phyloP scores from a whole-genome alignment of 768 basidiomycete genomes.

The Galerina sulciceps region DNA sequence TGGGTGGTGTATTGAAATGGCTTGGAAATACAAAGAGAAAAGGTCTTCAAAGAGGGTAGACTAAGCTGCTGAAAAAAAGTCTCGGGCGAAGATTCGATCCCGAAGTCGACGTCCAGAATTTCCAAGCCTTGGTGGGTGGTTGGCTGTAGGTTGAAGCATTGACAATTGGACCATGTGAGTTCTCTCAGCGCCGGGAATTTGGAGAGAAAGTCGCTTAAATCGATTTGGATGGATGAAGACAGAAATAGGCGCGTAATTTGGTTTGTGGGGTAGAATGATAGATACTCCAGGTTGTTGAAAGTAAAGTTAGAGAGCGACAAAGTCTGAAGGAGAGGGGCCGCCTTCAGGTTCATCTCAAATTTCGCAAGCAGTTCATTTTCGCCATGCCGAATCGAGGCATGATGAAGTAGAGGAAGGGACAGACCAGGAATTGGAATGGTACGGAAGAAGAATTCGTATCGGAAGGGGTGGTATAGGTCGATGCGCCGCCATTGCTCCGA shows the following conservation, averaged over 20 bases:
- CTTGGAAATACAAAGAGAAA: neutral
- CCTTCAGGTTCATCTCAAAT: neutral
- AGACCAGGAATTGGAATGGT: neutral
- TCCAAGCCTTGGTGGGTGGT: neutral
- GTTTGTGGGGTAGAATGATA: neutral
- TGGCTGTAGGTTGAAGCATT: neutral
- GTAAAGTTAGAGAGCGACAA: neutral
- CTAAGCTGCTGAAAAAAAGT: neutral
- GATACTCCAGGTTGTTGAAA: neutral
- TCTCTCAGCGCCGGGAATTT: neutral
- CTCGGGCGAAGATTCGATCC: neutral
- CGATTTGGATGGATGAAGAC: neutral
- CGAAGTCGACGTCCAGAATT: neutral
- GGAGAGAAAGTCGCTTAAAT: neutral
- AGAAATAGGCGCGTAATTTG: neutral
- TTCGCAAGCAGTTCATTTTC: neutral
- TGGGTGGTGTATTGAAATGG: too few species aligned
- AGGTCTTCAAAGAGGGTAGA: neutral
- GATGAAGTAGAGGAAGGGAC: neutral
- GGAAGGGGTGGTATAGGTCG: conserved; percentile 6
- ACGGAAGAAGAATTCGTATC: neutral
- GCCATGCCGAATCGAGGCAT: neutral
- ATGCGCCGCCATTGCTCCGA: conserved; percentile 14
- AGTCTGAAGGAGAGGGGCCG: neutral
- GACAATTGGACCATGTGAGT: neutral